Conservation (phyloP, 2,329 filamentous ascomycete species). For the Diaporthe batatas region DNA sequence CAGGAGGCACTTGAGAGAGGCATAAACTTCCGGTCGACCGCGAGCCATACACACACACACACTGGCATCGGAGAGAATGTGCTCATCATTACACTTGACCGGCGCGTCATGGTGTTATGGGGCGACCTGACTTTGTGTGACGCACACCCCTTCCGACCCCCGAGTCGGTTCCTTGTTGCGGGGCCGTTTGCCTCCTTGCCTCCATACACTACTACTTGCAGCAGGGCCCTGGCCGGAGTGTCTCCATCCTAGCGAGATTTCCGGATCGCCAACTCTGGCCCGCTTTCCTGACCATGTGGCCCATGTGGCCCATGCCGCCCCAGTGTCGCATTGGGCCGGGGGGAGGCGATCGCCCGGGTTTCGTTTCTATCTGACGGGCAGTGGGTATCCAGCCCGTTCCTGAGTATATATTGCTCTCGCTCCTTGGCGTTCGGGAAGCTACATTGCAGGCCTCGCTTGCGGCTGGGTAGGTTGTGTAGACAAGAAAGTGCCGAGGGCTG, state of each 20-base stretch:
- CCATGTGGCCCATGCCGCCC: conserved; percentile 16
- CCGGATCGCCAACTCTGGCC: conserved; percentile 21
- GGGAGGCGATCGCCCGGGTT: conserved; percentile 7
- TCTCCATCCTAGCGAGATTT: conserved; percentile 33
- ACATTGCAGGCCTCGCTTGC: conserved; percentile 31
- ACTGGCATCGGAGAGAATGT: not conserved
- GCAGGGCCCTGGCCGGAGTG: conserved; percentile 8
- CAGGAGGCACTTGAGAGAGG: not conserved
- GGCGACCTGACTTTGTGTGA: conserved; percentile 1
- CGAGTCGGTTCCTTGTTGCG: conserved; percentile 9
- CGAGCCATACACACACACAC: not conserved
- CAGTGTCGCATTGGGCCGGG: conserved; percentile 25
- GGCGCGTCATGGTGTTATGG: conserved; percentile 4
- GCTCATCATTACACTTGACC: conserved; percentile 19
- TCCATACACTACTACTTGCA: no score
- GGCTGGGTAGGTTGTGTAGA: conserved; percentile 5
- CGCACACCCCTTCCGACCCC: not conserved
- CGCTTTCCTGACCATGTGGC: conserved; percentile 1
- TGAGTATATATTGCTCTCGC: conserved; percentile 24
- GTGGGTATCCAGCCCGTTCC: conserved; percentile 24
- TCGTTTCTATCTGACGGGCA: conserved; percentile 25
- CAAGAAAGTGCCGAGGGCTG: not conserved
- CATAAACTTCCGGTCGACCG: conserved; percentile 23
- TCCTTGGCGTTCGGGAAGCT: conserved; percentile 25
- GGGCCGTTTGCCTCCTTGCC: conserved; percentile 2